Evolutionary conservation across 768 basidiomycete species (phyloP), one percentile per base, ranked within the genome.

Genomic region (Amylocystis lapponica): DNA sequence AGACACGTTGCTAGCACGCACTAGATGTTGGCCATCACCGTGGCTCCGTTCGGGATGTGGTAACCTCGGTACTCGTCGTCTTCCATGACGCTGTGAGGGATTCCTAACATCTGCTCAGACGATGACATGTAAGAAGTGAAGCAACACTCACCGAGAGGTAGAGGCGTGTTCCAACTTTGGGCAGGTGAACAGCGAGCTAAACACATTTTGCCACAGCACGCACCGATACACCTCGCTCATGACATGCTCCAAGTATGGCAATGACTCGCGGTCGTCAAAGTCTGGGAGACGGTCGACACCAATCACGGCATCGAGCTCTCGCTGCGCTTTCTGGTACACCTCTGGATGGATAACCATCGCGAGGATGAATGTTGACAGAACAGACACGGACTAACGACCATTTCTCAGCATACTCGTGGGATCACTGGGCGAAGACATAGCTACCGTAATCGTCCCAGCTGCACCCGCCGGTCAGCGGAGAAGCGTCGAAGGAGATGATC

Each of bases 31-130:
- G 39, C 31, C 10, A 54, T 16, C 3, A 54, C 37, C 12, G 42
- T 46, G 1, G 49, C 27, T 8, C 64, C 63, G 31, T 57, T 54
- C 0, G 66, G 66, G 14, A 68, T 52, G 25, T 47, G 54, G 47
- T 59, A 63, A 0, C 61, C 64, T 2, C 48, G 38, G 41, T 63
- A 65, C 10, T 57, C 44, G 45, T 62, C 62, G 41, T 64, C 48
- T 33, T 59, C 55, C 13, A 50, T 53, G 9, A 51, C 27, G 6
- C 56, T 39, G 37, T 70, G 68, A 6, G 45, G 45, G 6, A 47
- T 19, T 4, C 36, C 43, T 34, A 38, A 25, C 8, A n/a, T 17
- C n/a, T n/a, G n/a, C n/a, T n/a, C n/a, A n/a, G n/a, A n/a, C n/a
- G n/a, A n/a, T n/a, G n/a, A n/a, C n/a, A n/a, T n/a, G n/a, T n/a